These are phyloP conservation scores for Colletotrichum falcatum DNA, from an alignment of 2,329 filamentous ascomycete genomes.

Conservation along the genomic window DNA sequence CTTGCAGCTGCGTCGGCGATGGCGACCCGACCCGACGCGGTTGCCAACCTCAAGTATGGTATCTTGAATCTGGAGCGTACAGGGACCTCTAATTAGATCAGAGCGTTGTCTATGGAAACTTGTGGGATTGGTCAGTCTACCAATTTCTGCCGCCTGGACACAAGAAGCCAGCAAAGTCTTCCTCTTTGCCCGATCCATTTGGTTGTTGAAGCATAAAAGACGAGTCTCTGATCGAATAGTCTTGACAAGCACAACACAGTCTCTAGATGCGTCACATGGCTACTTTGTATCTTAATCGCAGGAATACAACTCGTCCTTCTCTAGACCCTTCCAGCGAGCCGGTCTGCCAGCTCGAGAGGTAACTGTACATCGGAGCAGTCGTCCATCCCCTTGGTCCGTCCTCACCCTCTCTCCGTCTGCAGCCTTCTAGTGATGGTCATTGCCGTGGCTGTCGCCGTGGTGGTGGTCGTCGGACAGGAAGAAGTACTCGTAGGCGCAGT, in stretches of 20 bases:
- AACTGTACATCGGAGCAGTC: constrained; percentile 54
- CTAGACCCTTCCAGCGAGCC: constrained; percentile 38
- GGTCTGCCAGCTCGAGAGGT: constrained; percentile 40
- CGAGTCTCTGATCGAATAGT: too few species aligned
- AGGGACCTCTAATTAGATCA: neutral
- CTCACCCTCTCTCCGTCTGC: constrained; percentile 20
- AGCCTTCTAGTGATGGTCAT: constrained; percentile 66
- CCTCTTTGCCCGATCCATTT: neutral
- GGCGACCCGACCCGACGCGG: too few species aligned
- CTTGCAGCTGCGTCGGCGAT: neutral
- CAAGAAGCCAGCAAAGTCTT: too few species aligned
- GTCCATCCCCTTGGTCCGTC: constrained; percentile 32
- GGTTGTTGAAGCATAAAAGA: neutral
- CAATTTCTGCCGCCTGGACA: neutral
- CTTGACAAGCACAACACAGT: neutral
- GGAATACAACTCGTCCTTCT: constrained; percentile 31
- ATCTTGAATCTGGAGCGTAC: neutral
- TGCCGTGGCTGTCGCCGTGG: constrained; percentile 64
- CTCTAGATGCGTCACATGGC: neutral
- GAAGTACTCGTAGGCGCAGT: constrained; percentile 90
- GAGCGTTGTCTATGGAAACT: neutral
- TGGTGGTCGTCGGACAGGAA: constrained; percentile 82
- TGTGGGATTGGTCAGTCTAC: neutral
- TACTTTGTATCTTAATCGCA: neutral
- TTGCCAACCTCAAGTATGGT: neutral